phyloP scores from a whole-genome alignment of 768 basidiomycete species.

The Mycena polygramma region DNA sequence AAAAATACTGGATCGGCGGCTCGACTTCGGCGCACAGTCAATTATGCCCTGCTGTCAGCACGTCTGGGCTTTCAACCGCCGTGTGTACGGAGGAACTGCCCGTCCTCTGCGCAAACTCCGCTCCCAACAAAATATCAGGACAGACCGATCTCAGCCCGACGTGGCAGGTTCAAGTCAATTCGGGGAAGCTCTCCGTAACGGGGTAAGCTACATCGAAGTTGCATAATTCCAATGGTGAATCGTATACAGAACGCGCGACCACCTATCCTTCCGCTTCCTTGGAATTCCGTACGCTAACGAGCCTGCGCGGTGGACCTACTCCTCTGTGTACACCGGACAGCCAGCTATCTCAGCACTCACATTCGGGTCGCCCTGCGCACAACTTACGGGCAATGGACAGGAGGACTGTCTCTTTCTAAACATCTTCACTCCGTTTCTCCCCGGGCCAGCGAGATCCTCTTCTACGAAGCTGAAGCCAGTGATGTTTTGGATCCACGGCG shows the following conservation, averaged over 20 bases:
- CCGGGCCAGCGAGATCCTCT: conserved; percentile 32
- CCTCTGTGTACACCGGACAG: conserved; percentile 47
- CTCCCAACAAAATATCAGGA: conserved; percentile 30
- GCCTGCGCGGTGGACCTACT: conserved; percentile 59
- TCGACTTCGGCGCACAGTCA: conserved; percentile 11
- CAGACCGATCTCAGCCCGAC: conserved; percentile 37
- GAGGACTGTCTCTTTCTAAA: conserved; percentile 65
- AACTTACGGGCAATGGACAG: conserved; percentile 38
- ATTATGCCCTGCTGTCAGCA: conserved; percentile 26
- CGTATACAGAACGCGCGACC: conserved; percentile 50
- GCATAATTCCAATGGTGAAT: not conserved
- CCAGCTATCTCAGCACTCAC: conserved; percentile 45
- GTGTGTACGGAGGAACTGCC: conserved; percentile 27
- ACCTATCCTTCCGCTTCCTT: conserved; percentile 63
- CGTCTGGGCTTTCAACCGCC: conserved; percentile 25
- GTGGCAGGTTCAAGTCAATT: conserved; percentile 32
- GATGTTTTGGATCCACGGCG: conserved; percentile 66
- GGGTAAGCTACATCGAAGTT: conserved; percentile 12
- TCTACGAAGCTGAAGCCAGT: conserved; percentile 52
- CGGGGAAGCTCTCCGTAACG: conserved; percentile 28
- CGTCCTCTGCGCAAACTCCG: conserved; percentile 37
- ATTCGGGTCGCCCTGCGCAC: conserved; percentile 52
- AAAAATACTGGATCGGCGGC: conserved; percentile 37
- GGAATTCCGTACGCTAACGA: conserved; percentile 65
- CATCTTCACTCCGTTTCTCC: conserved; percentile 57